These are phyloP conservation scores for Lecanicillium sp. DNA, from an alignment of 2,329 filamentous ascomycete species.

Conservation along the genomic window DNA sequence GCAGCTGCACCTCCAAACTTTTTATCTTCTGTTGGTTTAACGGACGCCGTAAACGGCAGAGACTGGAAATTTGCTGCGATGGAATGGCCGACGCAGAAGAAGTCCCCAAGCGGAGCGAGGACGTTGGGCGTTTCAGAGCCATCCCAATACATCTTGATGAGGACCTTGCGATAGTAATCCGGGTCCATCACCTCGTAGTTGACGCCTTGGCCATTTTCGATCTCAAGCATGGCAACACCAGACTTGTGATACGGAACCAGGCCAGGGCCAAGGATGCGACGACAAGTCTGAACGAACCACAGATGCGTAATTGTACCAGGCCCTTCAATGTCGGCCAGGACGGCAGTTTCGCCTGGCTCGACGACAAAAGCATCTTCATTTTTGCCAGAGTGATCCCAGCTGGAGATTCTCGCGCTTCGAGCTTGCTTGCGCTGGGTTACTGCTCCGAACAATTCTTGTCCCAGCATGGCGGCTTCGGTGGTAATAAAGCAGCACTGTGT, in stretches of 20 bases:
- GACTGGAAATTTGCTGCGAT: constrained; percentile 26
- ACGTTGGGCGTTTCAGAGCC: constrained; percentile 22
- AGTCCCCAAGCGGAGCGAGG: constrained; percentile 22
- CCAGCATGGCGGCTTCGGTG: constrained; percentile 1
- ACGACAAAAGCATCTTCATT: constrained; percentile 25
- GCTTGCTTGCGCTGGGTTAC: constrained; percentile 14
- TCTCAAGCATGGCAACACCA: constrained; percentile 26
- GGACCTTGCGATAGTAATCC: constrained; percentile 26
- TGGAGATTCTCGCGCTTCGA: constrained; percentile 20
- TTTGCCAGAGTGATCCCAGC: constrained; percentile 22
- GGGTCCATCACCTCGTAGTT: constrained; percentile 25
- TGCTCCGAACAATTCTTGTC: constrained; percentile 12
- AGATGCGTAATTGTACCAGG: constrained; percentile 24
- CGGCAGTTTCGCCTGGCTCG: constrained; percentile 20
- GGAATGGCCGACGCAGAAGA: constrained; percentile 24
- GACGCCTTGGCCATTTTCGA: constrained; percentile 22
- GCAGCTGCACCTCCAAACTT: constrained; percentile 24
- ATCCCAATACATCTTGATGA: constrained; percentile 28
- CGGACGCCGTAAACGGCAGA: constrained; percentile 23
- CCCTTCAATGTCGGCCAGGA: constrained; percentile 22
- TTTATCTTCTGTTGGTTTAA: constrained; percentile 24
- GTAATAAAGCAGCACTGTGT: too few relatives aligned
- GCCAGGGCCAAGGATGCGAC: constrained; percentile 23
- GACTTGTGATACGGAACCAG: constrained; percentile 25
- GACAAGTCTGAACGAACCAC: constrained; percentile 26